These are phyloP conservation scores for Pseudogymnoascus sp. DNA, from an alignment of 2,329 filamentous ascomycete genomes.

Conservation along the genomic window DNA sequence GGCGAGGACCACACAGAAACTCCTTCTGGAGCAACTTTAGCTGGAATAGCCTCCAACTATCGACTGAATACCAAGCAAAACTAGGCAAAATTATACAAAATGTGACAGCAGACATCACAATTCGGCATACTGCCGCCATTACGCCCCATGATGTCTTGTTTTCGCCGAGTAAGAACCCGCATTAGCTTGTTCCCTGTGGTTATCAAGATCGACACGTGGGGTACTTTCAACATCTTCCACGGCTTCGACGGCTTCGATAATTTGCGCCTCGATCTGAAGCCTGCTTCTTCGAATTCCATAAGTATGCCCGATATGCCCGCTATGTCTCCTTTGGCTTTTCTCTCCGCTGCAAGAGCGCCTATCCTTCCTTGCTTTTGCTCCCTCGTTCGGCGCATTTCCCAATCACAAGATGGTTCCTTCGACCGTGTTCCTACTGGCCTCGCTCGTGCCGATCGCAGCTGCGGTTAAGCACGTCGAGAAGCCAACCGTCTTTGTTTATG, in stretches of 20 bases:
- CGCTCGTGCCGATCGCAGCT: background rate
- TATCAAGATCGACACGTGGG: conserved; percentile 9
- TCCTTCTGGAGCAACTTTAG: background rate
- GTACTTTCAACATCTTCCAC: background rate
- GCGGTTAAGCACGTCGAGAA: conserved; percentile 2
- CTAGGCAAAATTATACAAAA: background rate
- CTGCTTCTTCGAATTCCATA: background rate
- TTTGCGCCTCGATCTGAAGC: background rate
- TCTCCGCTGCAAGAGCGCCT: background rate
- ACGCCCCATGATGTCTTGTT: background rate
- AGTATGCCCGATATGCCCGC: background rate
- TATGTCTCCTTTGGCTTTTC: background rate
- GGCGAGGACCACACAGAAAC: too few species aligned
- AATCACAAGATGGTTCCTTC: conserved; percentile 4
- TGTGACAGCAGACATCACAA: background rate
- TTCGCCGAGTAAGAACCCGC: background rate
- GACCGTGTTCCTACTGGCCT: background rate
- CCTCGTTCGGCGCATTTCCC: background rate
- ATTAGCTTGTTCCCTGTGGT: conserved; percentile 2
- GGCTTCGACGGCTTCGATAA: background rate
- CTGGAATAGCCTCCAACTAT: background rate
- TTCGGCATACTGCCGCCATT: background rate
- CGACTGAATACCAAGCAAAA: background rate
- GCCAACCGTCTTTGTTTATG: conserved; percentile 2
- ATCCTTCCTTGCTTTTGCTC: conserved; percentile 1